Evolutionary conservation across 805 yeast species (phyloP).

Genomic region (Lipomyces yamanashiensis): DNA sequence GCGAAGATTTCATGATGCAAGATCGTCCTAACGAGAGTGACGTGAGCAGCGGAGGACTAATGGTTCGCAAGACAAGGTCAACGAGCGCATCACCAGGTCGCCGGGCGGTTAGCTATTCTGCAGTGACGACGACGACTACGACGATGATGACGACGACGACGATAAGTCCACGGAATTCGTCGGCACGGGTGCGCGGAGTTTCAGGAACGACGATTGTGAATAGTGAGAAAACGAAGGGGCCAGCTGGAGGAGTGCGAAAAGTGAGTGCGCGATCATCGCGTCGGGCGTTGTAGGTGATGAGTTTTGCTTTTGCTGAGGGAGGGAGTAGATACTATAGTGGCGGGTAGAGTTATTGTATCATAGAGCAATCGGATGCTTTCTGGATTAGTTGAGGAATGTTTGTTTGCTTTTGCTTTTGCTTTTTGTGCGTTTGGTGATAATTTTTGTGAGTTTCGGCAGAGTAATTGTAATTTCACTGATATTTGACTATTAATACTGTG

Average conservation of each 20-base stretch:
- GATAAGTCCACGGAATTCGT: slow-evolving; percentile 7
- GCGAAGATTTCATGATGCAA: slow-evolving; percentile 10
- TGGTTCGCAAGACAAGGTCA: slow-evolving; percentile 31
- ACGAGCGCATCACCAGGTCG: slow-evolving; percentile 26
- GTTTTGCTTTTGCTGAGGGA: neutral
- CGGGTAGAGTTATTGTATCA: too few relatives aligned
- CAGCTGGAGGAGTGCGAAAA: slow-evolving; percentile 32
- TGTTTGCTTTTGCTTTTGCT: too few relatives aligned
- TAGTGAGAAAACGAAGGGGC: slow-evolving; percentile 16
- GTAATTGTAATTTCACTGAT: neutral
- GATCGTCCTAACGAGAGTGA: slow-evolving; percentile 4
- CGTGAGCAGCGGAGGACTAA: slow-evolving; percentile 5
- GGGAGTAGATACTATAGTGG: too few relatives aligned
- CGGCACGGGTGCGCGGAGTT: slow-evolving; percentile 13
- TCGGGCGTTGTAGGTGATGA: neutral
- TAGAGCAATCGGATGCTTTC: too few relatives aligned
- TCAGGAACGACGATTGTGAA: slow-evolving; percentile 17
- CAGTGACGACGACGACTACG: slow-evolving; percentile 33
- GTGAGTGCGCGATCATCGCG: slow-evolving; percentile 23
- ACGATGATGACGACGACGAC: slow-evolving; percentile 29
- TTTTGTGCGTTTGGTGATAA: neutral
- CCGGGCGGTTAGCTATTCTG: slow-evolving; percentile 35
- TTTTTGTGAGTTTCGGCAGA: neutral
- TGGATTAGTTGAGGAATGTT: too few relatives aligned
- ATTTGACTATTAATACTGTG: too few relatives aligned